Evolutionary conservation across 2,329 filamentous ascomycete species (phyloP), one percentile per base, ranked within the genome.

Genomic region (Aspergillus bombycis): DNA sequence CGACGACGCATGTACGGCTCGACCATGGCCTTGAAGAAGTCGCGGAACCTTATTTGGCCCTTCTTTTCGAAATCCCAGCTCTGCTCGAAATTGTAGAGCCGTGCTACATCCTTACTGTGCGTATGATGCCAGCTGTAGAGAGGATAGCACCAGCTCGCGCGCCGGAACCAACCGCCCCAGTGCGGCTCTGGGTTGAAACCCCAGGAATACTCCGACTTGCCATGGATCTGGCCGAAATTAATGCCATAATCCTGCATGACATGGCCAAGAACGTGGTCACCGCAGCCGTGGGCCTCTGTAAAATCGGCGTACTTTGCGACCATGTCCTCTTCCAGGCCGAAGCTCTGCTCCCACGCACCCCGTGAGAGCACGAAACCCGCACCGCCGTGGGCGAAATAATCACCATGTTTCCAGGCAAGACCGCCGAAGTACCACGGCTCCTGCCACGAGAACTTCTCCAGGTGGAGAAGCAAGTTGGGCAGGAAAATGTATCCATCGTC

Each of bases 401-500:
- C 78, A 16, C 74, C 74, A 34, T 76, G 71, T 36, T 84, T 72
- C 61, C 80, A 76, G 16, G 82, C 80, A 9, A 81, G 74, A 60
- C 83, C 84, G 16, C 86, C 86, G 19, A 87, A 71, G 67, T 86
- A 87, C 62, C 80, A 77, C 53, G 79, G 75, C 60, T 83, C 78
- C 3, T 64, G 70, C 7, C 80, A 76, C 65, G 86, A 76, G 38
- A 86, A 72, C 16, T 62, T 34, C 68, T 74, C 69, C 45, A 88
- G 74, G 78, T 83, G 86, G 28, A 79, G 74, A 19, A 82, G 77
- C 32, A 88, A 70, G 61, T 82, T 85, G n/a, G 81, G 75, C 78
- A 84, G 85, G 46, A 85, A 77, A 12, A 87, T 79, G 68, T 87
- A 88, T 10, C 84, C 85, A 70, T 87, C 85, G 60, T 85, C 83